Conservation (phyloP, 257 asterid species). For the Salvia hispanica region DNA sequence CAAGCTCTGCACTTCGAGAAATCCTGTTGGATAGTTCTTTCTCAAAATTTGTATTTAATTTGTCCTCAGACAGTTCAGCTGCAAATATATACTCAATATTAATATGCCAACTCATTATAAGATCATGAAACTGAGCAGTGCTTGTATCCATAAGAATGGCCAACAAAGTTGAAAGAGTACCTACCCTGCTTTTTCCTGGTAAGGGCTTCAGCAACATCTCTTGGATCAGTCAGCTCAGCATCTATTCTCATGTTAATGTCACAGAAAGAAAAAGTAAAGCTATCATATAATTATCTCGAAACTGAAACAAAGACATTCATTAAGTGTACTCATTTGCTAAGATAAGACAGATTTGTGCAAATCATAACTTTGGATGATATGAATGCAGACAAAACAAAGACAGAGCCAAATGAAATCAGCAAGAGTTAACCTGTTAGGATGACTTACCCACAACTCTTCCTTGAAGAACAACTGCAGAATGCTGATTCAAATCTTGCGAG, state of each 20-base stretch:
- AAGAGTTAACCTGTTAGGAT: constrained; percentile 5
- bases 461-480: constrained; percentile 95
- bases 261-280: constrained; percentile 33
- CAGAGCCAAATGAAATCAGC: constrained; percentile 11
- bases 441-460: constrained; percentile 89
- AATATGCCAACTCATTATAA: constrained; percentile 27
- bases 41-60: constrained; percentile 53
- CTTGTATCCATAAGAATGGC: constrained; percentile 18
- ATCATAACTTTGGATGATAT: constrained; percentile 5
- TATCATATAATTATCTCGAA: constrained; percentile 4
- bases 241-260: constrained; percentile 49
- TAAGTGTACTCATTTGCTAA: not conserved
- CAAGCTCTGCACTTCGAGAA: constrained; percentile 76
- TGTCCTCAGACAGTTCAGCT: constrained; percentile 72
- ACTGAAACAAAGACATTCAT: constrained; percentile 8
- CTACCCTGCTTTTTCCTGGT: constrained; percentile 73
- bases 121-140: constrained; percentile 25
- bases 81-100: constrained; percentile 34
- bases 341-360: not conserved
- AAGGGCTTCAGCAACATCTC: constrained; percentile 96
- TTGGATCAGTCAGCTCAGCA: constrained; percentile 73
- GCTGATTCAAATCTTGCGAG: constrained; percentile 88
- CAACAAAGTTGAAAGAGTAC: constrained; percentile 20
- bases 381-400: constrained; percentile 26
- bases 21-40: constrained; percentile 58